Conservation (phyloP, 768 basidiomycete genomes). For the Myochromella boudieri region DNA sequence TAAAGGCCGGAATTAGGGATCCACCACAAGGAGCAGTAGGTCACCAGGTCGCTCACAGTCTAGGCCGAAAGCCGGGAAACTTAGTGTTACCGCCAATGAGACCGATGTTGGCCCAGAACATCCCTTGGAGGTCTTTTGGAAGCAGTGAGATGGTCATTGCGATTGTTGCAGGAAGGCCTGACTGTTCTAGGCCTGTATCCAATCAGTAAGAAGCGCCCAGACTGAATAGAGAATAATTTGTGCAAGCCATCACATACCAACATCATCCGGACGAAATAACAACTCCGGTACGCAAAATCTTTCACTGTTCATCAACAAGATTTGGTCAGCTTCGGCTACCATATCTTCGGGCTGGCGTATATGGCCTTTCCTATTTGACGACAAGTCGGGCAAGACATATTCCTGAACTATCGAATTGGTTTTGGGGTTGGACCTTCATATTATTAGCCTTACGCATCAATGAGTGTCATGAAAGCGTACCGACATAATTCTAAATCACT, state of each 20-base stretch:
- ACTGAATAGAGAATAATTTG: slow-evolving; percentile 22
- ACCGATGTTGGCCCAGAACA: slow-evolving; percentile 96
- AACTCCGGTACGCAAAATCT: slow-evolving; percentile 92
- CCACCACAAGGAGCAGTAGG: slow-evolving; percentile 7
- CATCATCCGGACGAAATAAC: slow-evolving; percentile 86
- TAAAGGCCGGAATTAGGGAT: slow-evolving; percentile 13
- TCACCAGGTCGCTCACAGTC: slow-evolving; percentile 60
- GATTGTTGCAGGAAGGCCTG: slow-evolving; percentile 75
- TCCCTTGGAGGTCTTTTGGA: slow-evolving; percentile 79
- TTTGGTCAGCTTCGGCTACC: slow-evolving; percentile 56
- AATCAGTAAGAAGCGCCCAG: no score
- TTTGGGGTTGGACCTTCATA: slow-evolving; percentile 49
- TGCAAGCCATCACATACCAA: slow-evolving; percentile 53
- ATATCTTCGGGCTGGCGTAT: slow-evolving; percentile 55
- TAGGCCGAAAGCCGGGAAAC: slow-evolving; percentile 68
- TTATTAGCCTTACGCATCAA: slow-evolving; percentile 16
- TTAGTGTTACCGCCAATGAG: slow-evolving; percentile 82
- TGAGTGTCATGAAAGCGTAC: slow-evolving; percentile 44
- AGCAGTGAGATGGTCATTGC: slow-evolving; percentile 74
- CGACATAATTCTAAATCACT: slow-evolving; percentile 75
- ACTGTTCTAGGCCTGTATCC: slow-evolving; percentile 68
- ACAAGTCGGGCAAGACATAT: slow-evolving; percentile 89
- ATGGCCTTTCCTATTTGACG: slow-evolving; percentile 60
- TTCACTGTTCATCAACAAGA: slow-evolving; percentile 88
- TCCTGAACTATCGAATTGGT: slow-evolving; percentile 76